Evolutionary conservation across 345 rosid genomes (phyloP).

Genomic region (Populus euphratica): DNA sequence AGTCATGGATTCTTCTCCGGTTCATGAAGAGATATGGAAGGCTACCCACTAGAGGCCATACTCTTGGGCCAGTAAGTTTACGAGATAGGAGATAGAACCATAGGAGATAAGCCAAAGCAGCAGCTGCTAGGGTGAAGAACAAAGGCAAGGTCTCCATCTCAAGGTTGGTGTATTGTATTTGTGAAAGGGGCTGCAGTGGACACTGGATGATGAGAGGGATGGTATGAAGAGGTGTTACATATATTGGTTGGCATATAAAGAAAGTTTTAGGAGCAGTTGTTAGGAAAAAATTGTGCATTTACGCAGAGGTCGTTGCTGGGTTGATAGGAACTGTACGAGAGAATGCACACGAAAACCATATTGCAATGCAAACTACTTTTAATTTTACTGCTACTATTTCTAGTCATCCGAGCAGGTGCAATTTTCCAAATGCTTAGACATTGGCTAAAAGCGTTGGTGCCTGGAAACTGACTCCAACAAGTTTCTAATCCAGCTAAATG

Average conservation of each 20-base stretch:
- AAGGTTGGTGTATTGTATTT: neutral
- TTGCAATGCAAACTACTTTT: slow-evolving; percentile 8
- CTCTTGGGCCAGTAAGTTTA: slow-evolving; percentile 63
- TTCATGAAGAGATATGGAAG: slow-evolving; percentile 59
- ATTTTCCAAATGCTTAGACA: neutral
- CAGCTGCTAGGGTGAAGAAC: slow-evolving; percentile 31
- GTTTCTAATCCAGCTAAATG: neutral
- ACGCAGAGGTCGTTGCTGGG: slow-evolving; percentile 21
- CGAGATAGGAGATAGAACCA: slow-evolving; percentile 73
- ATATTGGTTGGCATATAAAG: slow-evolving; percentile 28
- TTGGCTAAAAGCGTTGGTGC: neutral
- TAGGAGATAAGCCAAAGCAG: slow-evolving; percentile 44
- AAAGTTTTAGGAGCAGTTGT: slow-evolving; percentile 64
- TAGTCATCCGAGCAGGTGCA: slow-evolving; percentile 15
- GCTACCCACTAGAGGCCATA: slow-evolving; percentile 72
- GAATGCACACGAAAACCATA: slow-evolving; percentile 36
- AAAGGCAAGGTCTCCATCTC: slow-evolving; percentile 49
- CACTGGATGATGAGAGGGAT: neutral
- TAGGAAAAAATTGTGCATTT: slow-evolving; percentile 37
- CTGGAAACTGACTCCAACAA: neutral
- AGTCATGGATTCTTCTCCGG: slow-evolving; percentile 61
- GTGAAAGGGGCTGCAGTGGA: neutral
- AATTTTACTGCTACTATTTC: neutral
- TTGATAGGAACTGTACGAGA: slow-evolving; percentile 39
- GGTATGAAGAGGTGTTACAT: slow-evolving; percentile 8